A percentile compares a stretch with the other conserved stretches of the same genome.
Evolutionary conservation across 768 basidiomycete species (phyloP).

Genomic region (Daedaleopsis sinensis): DNA sequence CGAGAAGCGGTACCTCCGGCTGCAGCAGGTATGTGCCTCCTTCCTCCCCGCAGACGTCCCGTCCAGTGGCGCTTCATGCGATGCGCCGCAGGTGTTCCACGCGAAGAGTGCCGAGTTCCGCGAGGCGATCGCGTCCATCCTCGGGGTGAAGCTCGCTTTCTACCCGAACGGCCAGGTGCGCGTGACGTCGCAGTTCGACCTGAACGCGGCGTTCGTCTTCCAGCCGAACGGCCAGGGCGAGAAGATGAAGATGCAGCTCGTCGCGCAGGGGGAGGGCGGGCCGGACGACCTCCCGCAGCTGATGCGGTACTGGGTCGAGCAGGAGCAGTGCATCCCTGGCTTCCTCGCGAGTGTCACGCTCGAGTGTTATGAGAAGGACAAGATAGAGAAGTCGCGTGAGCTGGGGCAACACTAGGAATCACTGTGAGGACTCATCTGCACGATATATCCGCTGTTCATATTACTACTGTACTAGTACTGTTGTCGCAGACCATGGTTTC

Average conservation of each 20-base stretch:
- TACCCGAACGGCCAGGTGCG: conserved; percentile 89
- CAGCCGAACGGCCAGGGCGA: conserved; percentile 51
- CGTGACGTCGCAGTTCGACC: conserved; percentile 89
- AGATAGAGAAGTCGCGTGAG: conserved; percentile 20
- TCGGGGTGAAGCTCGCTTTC: conserved; percentile 91
- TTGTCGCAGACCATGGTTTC: too few relatives aligned
- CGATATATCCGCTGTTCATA: background rate
- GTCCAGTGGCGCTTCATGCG: background rate
- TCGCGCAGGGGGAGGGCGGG: conserved; percentile 73
- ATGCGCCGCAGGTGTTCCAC: conserved; percentile 63
- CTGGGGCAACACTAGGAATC: background rate
- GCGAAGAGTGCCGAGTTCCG: conserved; percentile 90
- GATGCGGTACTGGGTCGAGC: conserved; percentile 86
- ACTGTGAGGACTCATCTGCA: background rate
- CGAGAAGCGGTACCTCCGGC: conserved; percentile 76
- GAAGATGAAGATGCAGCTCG: conserved; percentile 64
- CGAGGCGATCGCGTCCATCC: conserved; percentile 85
- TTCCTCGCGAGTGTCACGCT: conserved; percentile 88
- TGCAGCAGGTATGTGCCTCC: conserved; percentile 62
- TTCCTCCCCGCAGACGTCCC: background rate
- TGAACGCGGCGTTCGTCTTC: conserved; percentile 86
- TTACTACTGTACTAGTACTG: background rate
- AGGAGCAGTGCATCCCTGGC: conserved; percentile 84
- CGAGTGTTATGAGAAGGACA: conserved; percentile 77
- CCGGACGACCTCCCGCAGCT: conserved; percentile 74